Conservation (phyloP, 2,329 filamentous ascomycete genomes). For the Torrubiellomyces zombiae region DNA sequence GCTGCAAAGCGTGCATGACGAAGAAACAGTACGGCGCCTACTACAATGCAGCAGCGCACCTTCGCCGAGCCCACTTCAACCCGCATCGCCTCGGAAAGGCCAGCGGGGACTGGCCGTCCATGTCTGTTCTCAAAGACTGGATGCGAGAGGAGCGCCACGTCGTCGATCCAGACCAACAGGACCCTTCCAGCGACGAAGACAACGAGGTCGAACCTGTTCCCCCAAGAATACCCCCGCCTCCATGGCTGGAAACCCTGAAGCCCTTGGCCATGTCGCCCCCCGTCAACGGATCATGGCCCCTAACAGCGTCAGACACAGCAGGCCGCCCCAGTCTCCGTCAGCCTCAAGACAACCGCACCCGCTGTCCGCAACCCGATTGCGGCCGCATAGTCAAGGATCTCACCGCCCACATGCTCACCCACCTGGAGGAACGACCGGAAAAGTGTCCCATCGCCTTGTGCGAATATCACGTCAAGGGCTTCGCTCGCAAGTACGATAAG, state of each 20-base stretch:
- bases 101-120: slow-evolving; percentile 41
- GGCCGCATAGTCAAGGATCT: slow-evolving; percentile 45
- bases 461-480: slow-evolving; percentile 87
- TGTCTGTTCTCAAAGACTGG: slow-evolving; percentile 41
- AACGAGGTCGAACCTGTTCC: slow-evolving; percentile 40
- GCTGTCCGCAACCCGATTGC: slow-evolving; percentile 40
- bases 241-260: slow-evolving; percentile 2
- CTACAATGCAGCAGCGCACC: slow-evolving; percentile 42
- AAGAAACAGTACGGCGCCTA: slow-evolving; percentile 42
- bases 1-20: slow-evolving; percentile 39
- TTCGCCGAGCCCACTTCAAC: slow-evolving; percentile 40
- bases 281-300: slow-evolving; percentile 9
- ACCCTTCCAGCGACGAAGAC: slow-evolving; percentile 10
- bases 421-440: slow-evolving; percentile 82
- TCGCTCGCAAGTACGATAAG: slow-evolving; percentile 95
- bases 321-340: slow-evolving; percentile 10
- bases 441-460: slow-evolving; percentile 91
- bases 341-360: slow-evolving; percentile 23
- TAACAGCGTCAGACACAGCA: too few relatives aligned
- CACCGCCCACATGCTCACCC: slow-evolving; percentile 88
- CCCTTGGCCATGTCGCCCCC: slow-evolving; percentile 2
- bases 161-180: slow-evolving; percentile 15
- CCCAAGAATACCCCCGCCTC: slow-evolving; percentile 19
- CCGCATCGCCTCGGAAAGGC: slow-evolving; percentile 38
- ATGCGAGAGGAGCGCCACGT: slow-evolving; percentile 41